These are phyloP conservation scores for Candida loeiensis DNA, from an alignment of 805 yeast genomes.

Conservation along the genomic window DNA sequence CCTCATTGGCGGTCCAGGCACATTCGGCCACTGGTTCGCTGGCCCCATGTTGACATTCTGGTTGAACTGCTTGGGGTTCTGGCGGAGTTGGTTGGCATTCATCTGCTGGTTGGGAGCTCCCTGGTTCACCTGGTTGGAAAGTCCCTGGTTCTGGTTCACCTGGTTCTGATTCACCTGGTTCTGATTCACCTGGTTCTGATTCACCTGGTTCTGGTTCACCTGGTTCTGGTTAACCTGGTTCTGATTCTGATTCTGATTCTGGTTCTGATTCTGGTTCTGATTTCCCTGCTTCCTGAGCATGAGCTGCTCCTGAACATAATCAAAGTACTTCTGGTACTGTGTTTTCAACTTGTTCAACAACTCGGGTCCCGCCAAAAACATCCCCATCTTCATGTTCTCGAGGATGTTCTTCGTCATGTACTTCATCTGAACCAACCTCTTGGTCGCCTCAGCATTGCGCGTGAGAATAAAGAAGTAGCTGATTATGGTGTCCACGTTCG, in stretches of 20 bases:
- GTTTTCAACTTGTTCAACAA: conserved; percentile 64
- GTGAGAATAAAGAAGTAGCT: conserved; percentile 77
- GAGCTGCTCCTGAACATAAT: conserved; percentile 66
- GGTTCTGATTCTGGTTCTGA: neutral
- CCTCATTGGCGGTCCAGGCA: conserved; percentile 10
- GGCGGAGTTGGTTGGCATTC: too few relatives aligned
- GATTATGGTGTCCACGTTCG: conserved; percentile 69
- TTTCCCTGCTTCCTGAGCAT: conserved; percentile 29
- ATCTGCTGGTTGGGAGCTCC: too few relatives aligned
- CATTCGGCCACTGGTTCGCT: conserved; percentile 15
- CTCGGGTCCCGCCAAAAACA: conserved; percentile 69
- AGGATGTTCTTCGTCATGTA: conserved; percentile 73
- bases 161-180: too few relatives aligned
- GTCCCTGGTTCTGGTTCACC: too few relatives aligned
- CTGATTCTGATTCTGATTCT: conserved; percentile 13
- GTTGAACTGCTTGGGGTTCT: conserved; percentile 1
- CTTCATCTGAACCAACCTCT: conserved; percentile 72
- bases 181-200: too few relatives aligned
- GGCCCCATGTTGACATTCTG: conserved; percentile 13
- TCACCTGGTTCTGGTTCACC: too few relatives aligned
- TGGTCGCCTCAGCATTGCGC: conserved; percentile 70
- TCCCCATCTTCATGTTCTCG: conserved; percentile 62
- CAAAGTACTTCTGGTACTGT: conserved; percentile 73
- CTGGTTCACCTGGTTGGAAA: too few relatives aligned
- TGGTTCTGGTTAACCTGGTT: too few relatives aligned